These are phyloP conservation scores for Tribonema minus DNA, from an alignment of 108 stramenopile species.

Conservation along the genomic window DNA sequence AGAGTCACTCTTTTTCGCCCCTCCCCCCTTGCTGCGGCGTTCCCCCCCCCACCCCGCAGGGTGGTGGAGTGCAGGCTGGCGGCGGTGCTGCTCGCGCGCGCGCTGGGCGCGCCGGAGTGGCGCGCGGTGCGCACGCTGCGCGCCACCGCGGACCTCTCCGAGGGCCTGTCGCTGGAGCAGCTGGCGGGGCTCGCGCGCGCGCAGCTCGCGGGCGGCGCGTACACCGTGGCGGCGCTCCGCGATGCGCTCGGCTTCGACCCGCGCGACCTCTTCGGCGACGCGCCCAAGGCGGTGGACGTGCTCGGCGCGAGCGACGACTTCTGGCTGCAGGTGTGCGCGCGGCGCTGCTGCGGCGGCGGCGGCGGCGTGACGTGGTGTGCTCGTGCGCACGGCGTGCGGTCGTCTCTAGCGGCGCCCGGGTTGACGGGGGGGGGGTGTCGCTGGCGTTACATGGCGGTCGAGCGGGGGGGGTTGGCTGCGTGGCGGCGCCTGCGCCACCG, in stretches of 20 bases:
- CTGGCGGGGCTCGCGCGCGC: not conserved
- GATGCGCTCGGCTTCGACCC: not conserved
- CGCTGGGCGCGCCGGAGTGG: not conserved
- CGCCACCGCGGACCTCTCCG: not conserved
- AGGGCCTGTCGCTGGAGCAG: not conserved
- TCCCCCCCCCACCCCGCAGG: no score
- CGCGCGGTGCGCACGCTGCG: not conserved
- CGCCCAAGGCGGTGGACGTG: not conserved
- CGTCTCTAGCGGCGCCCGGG: no score
- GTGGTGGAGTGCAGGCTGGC: not conserved
- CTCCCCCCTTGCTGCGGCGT: no score
- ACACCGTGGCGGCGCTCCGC: not conserved
- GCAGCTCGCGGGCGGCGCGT: not conserved
- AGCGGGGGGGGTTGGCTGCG: no score
- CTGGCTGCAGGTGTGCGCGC: no score
- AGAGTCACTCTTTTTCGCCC: no score
- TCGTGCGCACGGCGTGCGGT: no score
- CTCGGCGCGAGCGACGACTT: not conserved
- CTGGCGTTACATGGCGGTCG: no score
- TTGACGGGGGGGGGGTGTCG: no score
- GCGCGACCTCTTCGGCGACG: not conserved
- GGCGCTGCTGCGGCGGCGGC: no score
- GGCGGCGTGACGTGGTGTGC: no score
- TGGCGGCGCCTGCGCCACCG: no score
- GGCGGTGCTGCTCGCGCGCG: not conserved